phyloP scores from a whole-genome alignment of 2,329 filamentous ascomycete genomes.

The Calonectria henricotiae region DNA sequence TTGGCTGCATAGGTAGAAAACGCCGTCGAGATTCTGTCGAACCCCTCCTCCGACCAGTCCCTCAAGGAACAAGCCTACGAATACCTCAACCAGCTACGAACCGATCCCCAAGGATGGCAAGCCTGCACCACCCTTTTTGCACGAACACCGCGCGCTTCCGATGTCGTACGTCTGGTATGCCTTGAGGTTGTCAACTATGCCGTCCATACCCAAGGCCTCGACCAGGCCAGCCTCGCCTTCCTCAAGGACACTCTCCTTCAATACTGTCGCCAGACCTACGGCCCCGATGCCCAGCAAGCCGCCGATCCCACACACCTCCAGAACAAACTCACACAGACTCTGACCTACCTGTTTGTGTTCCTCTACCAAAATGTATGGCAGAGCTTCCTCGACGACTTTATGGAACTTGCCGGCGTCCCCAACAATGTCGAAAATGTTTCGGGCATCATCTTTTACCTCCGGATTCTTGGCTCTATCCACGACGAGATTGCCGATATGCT shows the following conservation, averaged over 20 bases:
- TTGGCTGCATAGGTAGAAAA: conserved; percentile 81
- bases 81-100: conserved; percentile 84
- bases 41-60: conserved; percentile 81
- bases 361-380: conserved; percentile 92
- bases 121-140: conserved; percentile 90
- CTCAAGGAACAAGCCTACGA: conserved; percentile 88
- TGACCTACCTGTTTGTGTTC: conserved; percentile 93
- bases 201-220: conserved; percentile 84
- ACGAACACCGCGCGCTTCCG: conserved; percentile 81
- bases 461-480: conserved; percentile 90
- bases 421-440: conserved; percentile 79
- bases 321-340: conserved; percentile 96
- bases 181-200: conserved; percentile 96
- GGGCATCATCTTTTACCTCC: conserved; percentile 89
- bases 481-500: conserved; percentile 98
- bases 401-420: conserved; percentile 79
- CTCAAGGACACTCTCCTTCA: conserved; percentile 87
- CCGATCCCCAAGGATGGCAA: conserved; percentile 91
- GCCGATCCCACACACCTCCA: conserved; percentile 85
- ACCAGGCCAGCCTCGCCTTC: conserved; percentile 79
- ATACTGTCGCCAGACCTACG: conserved; percentile 86
- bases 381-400: conserved; percentile 91
- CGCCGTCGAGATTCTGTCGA: conserved; percentile 94
- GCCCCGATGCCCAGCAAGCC: conserved; percentile 70
- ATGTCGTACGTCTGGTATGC: conserved; percentile 90